Evolutionary conservation across 83 land plant species (phyloP), one percentile per base, ranked within the genome.

Genomic region (Diphasiastrum complanatum): DNA sequence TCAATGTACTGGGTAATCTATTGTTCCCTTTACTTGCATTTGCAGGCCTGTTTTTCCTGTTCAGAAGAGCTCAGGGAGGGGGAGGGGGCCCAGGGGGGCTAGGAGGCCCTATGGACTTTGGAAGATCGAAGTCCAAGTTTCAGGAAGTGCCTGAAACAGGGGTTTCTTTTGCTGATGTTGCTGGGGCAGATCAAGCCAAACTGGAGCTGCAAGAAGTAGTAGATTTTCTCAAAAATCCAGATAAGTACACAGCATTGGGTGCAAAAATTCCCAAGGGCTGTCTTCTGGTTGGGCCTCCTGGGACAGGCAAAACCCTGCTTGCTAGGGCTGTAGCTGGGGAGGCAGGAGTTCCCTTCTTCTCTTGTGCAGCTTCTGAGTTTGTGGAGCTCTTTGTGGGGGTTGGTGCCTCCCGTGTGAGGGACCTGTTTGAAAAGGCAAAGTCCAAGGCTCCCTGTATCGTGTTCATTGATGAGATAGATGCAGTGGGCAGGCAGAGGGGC

Each of bases 31-130:
- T 95, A 32, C 65, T 90, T 5, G 93, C 97, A 18, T 90, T 95
- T 66, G 87, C 82, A 27, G 99, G 97, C 8, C 63, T 95, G 30
- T 95, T 86, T 62, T 75, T 95, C 68, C 79, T 90, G 26, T 90
- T 90, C 71, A 69, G 95, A 1, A 73, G 93, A 0, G 83, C 87
- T 0, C 93, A 86, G 63, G 97, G 99, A 0, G 99, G 97, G 0
- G 84, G 85, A 1, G 85, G 84, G 10, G 97, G 97, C 0, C 98
- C 96, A 2, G 96, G 96, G 1, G 96, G 96, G 0, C 71, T 89
- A 2, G 97, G 98, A 28, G 97, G 99, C 4, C 97, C 99, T n/a
- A 86, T 95, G 97, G 97, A 89, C 64, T 95, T 95, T 45, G 97
- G 93, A 0, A 45, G 97, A 41, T 86, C 93, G 11, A 89, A 90